Evolutionary conservation across 306 rosid genomes (phyloP).

Genomic region (Rosa multiflora): DNA sequence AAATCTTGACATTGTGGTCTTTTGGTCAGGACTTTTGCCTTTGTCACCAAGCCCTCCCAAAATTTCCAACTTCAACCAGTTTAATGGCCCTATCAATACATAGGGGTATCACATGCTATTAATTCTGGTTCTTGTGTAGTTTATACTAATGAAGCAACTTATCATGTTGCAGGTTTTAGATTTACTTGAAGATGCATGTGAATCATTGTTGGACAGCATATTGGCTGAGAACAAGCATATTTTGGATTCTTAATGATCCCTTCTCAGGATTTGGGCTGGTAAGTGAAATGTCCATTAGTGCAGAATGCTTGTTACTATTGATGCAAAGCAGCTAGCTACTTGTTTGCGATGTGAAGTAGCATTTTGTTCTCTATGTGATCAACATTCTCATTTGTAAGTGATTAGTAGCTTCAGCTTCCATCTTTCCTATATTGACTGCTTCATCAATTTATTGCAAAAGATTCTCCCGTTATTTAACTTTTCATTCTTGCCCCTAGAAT

Average conservation of each 20-base stretch:
- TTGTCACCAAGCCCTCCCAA: not conserved
- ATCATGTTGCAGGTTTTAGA: constrained; percentile 69
- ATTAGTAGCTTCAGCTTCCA: not conserved
- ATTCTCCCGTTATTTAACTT: not conserved
- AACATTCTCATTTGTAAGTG: constrained; percentile 9
- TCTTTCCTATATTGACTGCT: not conserved
- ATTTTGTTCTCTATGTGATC: not conserved
- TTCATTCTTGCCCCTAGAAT: not conserved
- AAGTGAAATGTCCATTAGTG: not conserved
- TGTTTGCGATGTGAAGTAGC: not conserved
- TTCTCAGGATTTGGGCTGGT: constrained; percentile 5
- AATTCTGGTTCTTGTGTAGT: not conserved
- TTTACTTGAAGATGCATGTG: constrained; percentile 93
- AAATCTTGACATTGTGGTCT: not conserved
- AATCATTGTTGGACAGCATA: constrained; percentile 67
- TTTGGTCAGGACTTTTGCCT: not conserved
- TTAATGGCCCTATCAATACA: not conserved
- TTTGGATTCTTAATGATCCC: constrained; percentile 36
- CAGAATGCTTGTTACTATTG: not conserved
- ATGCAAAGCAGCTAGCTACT: not conserved
- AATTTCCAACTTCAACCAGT: not conserved
- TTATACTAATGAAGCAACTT: constrained; percentile 15
- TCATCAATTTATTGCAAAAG: not conserved
- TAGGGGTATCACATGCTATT: not conserved
- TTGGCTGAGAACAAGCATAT: constrained; percentile 62